These are phyloP conservation scores for Aspergillus sp. DNA, from an alignment of 2,329 filamentous ascomycete species.

Conservation along the genomic window DNA sequence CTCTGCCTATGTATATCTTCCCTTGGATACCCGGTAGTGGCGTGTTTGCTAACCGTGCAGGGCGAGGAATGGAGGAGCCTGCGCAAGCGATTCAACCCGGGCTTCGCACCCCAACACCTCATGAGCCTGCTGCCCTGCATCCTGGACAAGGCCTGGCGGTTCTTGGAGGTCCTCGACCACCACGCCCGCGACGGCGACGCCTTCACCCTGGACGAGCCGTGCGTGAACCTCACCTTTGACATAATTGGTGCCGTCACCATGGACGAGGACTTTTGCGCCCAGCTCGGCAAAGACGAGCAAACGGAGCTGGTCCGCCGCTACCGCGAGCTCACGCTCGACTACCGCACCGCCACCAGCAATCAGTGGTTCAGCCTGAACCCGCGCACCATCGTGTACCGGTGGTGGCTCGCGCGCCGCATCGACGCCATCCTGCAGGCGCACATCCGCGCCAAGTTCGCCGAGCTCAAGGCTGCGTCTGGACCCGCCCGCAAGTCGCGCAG, in stretches of 20 bases:
- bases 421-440: slow-evolving; percentile 4
- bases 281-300: slow-evolving; percentile 13
- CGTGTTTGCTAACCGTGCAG: slow-evolving; percentile 6
- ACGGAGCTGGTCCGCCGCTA: slow-evolving; percentile 22
- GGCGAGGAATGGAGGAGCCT: slow-evolving; percentile 28
- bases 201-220: slow-evolving; percentile 24
- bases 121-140: slow-evolving; percentile 26
- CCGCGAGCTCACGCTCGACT: slow-evolving; percentile 16
- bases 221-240: slow-evolving; percentile 31
- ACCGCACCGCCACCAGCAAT: not conserved
- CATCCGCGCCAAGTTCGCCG: slow-evolving; percentile 6
- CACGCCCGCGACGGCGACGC: slow-evolving; percentile 19
- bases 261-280: slow-evolving; percentile 23
- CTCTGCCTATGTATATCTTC: slow-evolving; percentile 4
- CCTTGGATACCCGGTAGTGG: not conserved
- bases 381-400: not conserved
- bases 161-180: slow-evolving; percentile 21
- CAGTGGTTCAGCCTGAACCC: not conserved
- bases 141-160: slow-evolving; percentile 23
- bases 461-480: not conserved
- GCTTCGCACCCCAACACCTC: slow-evolving; percentile 28
- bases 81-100: slow-evolving; percentile 31
- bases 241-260: slow-evolving; percentile 28
- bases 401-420: slow-evolving; percentile 4
- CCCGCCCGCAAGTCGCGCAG: slow-evolving; percentile 3